These are phyloP conservation scores for Ceratopteris richardii DNA, from an alignment of 75 land plant genomes.

Conservation along the genomic window DNA sequence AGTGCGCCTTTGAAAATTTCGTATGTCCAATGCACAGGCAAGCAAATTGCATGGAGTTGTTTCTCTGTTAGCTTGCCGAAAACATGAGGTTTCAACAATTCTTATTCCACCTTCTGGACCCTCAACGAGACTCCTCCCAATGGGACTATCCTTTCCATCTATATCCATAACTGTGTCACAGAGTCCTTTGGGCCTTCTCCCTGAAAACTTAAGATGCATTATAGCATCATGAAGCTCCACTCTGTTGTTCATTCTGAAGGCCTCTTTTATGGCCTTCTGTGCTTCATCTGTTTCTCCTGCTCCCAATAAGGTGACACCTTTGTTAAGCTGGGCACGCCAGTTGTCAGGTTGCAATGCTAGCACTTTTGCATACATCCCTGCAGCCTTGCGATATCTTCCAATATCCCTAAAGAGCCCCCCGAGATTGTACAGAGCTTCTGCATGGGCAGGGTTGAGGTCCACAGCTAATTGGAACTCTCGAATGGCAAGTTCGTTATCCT, in stretches of 20 bases:
- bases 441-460: slow-evolving; percentile 87
- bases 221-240: slow-evolving; percentile 90
- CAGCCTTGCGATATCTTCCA: slow-evolving; percentile 75
- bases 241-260: slow-evolving; percentile 89
- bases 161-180: not conserved
- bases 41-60: slow-evolving; percentile 62
- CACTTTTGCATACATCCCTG: slow-evolving; percentile 93
- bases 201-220: slow-evolving; percentile 50
- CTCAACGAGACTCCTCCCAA: slow-evolving; percentile 13
- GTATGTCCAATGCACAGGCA: slow-evolving; percentile 56
- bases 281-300: slow-evolving; percentile 92
- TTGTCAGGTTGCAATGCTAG: slow-evolving; percentile 63
- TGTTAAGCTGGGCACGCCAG: slow-evolving; percentile 95
- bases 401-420: slow-evolving; percentile 86
- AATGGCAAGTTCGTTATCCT: slow-evolving; percentile 75
- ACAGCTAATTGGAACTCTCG: slow-evolving; percentile 90
- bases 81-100: slow-evolving; percentile 48
- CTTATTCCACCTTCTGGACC: slow-evolving; percentile 17
- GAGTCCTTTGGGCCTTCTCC: slow-evolving; percentile 38
- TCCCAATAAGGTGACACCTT: slow-evolving; percentile 76
- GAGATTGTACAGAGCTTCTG: slow-evolving; percentile 86
- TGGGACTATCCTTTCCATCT: not conserved
- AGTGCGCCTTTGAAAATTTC: slow-evolving; percentile 72
- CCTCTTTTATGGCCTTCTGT: slow-evolving; percentile 80
- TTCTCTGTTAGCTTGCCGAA: slow-evolving; percentile 47